phyloP scores from a whole-genome alignment of 2,329 filamentous ascomycete species.

The Pseudophaeomoniella oleicola region DNA sequence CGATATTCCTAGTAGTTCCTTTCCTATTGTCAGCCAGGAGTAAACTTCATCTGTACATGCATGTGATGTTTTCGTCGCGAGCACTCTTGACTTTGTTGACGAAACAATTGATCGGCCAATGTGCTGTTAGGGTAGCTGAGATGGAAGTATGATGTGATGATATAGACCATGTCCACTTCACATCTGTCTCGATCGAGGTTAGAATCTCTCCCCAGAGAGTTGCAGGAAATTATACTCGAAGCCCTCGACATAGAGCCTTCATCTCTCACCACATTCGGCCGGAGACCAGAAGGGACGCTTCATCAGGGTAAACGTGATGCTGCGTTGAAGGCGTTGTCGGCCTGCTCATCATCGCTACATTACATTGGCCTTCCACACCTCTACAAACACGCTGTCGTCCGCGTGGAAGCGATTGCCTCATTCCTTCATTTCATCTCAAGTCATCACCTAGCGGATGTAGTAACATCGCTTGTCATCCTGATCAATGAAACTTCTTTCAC shows the following conservation, averaged over 20 bases:
- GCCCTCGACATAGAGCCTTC: neutral
- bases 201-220: neutral
- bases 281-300: neutral
- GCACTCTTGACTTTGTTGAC: too few species aligned
- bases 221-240: neutral
- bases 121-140: too few species aligned
- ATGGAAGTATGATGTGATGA: too few species aligned
- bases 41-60: too few species aligned
- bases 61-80: too few species aligned
- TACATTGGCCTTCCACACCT: constrained; percentile 44
- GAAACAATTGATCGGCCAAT: too few species aligned
- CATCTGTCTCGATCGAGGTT: too few species aligned
- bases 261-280: neutral
- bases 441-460: neutral
- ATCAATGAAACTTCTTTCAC: neutral
- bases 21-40: too few species aligned
- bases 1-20: too few species aligned
- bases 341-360: neutral
- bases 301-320: neutral
- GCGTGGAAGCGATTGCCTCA: neutral
- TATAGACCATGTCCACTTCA: too few species aligned
- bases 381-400: constrained; percentile 5
- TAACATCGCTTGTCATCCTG: neutral
- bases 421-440: neutral
- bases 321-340: neutral